Evolutionary conservation across 2,329 filamentous ascomycete species (phyloP), one percentile per base, ranked within the genome.

Genomic region (Aphanoascus verrucosus): DNA sequence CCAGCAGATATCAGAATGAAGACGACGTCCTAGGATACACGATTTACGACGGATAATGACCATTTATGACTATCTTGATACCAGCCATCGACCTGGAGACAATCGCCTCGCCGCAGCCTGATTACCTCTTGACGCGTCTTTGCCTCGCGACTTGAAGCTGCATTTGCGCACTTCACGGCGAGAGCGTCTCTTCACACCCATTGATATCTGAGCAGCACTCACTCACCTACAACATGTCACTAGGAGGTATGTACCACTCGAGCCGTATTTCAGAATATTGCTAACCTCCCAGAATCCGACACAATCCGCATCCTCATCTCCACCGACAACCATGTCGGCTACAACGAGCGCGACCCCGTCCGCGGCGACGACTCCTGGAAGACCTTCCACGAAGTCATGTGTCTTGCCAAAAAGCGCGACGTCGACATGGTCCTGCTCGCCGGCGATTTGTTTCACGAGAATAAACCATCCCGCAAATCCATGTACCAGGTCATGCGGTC

Each of bases 401-500:
- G 83, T 59, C 72, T 97, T 41, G 93, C 91, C 17, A 87, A 85
- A 64, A 82, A 84, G 34, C 78, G 85, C 65, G 93, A 98, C 72
- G 93, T 98, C 59, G 93, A 98, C 69, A 97, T 98, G 93, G 86
- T 98, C 0, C 77, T 98, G 1, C 82, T 98, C 3, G 91, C 85
- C 2, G 93, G 93, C 45, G 93, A 98, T 66, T 79, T 98, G 1
- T 98, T 98, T 66, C 94, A 98, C 67, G 91, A 98, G 62, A 98
- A 98, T 69, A 95, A 95, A 63, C 94, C 93, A 2, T 96, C 89
- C 5, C 82, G 93, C 56, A 95, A 96, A 65, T 84, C 90, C 28
- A 87, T 98, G 80, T 97, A 93, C 67, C 88, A 98, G 66, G 93
- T 98, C 57, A 97, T 97, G 88, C 84, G 88, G 32, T 93, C 88